Evolutionary conservation across 176 grass and related monocot genomes (phyloP).

Genomic region (sorghum (Sorghum bicolor)): DNA sequence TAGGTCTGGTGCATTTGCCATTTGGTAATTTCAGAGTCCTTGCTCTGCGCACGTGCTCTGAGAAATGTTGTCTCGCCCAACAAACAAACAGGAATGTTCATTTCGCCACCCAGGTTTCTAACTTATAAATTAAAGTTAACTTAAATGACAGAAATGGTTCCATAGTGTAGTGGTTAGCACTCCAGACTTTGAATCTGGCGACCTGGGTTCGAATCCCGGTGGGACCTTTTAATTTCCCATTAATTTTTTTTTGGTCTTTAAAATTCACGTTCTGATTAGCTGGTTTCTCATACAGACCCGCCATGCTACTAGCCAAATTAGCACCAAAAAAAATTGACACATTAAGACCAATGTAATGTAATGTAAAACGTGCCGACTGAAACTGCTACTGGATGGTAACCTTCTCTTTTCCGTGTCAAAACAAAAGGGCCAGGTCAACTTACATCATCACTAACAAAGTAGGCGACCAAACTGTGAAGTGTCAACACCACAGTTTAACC

Average conservation of each 20-base stretch:
- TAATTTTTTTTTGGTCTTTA: too few species aligned
- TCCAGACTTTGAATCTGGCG: slow-evolving; percentile 99
- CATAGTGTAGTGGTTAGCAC: slow-evolving; percentile 99
- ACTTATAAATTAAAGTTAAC: neutral
- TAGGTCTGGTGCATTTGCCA: too few species aligned
- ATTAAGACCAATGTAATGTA: neutral
- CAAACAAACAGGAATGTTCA: neutral
- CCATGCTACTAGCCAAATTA: neutral
- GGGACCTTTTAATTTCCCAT: slow-evolving; percentile 19
- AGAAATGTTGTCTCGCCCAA: neutral
- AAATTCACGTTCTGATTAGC: neutral
- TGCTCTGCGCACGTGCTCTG: neutral
- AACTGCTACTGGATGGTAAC: neutral
- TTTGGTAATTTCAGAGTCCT: neutral
- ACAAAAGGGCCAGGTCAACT: neutral
- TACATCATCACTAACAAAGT: neutral
- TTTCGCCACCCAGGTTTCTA: too few species aligned
- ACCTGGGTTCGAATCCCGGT: slow-evolving; percentile 99
- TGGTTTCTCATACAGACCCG: neutral
- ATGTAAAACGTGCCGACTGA: neutral
- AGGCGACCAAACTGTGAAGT: neutral
- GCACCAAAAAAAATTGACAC: neutral
- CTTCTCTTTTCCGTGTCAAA: neutral
- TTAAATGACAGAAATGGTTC: neutral
- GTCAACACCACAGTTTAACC: neutral